Percentiles rank a stretch among this genome's conserved stretches.
These are phyloP conservation scores for Fragaria ananassa DNA, from an alignment of 306 rosid species.

Conservation along the genomic window DNA sequence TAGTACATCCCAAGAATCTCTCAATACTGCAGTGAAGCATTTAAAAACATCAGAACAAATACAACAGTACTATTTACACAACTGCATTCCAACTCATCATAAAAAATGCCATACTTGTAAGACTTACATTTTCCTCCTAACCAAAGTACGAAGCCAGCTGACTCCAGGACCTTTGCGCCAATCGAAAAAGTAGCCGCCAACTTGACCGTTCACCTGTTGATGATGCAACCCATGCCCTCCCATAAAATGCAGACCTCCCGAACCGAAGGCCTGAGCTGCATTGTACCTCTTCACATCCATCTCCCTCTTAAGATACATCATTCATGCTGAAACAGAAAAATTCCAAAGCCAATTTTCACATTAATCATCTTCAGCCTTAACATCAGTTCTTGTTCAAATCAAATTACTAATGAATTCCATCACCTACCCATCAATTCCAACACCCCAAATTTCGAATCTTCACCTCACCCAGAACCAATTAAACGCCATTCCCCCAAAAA, in stretches of 20 bases:
- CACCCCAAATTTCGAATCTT: neutral
- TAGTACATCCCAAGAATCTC: neutral
- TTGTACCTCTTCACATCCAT: conserved; percentile 13
- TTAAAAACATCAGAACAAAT: conserved; percentile 18
- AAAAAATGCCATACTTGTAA: neutral
- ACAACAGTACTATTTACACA: neutral
- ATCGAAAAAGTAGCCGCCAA: conserved; percentile 1
- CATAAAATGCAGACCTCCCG: neutral
- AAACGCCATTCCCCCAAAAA: too few relatives aligned
- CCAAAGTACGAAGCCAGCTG: neutral
- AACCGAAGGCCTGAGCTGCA: neutral
- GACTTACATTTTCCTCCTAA: conserved; percentile 35
- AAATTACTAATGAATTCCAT: neutral
- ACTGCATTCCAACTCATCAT: neutral
- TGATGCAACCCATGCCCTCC: conserved; percentile 16
- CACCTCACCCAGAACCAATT: neutral
- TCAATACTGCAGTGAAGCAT: conserved; percentile 12
- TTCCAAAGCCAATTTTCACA: too few relatives aligned
- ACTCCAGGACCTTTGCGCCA: conserved; percentile 31
- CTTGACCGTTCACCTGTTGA: conserved; percentile 9
- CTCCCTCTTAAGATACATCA: neutral
- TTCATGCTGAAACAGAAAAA: conserved; percentile 18
- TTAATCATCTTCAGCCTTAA: neutral
- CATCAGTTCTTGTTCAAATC: too few relatives aligned
- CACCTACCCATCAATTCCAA: neutral